These are phyloP conservation scores for Parmales sp. DNA, from an alignment of 108 stramenopile genomes.

Conservation along the genomic window DNA sequence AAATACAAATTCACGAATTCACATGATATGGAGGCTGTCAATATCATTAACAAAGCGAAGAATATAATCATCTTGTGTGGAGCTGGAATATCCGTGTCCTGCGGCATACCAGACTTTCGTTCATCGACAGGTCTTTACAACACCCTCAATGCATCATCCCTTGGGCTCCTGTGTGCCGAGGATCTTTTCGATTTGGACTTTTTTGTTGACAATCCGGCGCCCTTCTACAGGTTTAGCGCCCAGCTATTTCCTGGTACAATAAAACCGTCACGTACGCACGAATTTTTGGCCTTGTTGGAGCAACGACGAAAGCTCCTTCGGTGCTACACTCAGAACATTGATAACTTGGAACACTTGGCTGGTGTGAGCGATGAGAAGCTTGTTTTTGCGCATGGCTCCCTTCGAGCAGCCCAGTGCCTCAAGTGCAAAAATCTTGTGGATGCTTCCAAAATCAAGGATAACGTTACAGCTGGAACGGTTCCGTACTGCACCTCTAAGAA, in stretches of 20 bases:
- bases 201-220: constrained; percentile 24
- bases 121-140: constrained; percentile 63
- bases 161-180: constrained; percentile 30
- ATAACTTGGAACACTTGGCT: constrained; percentile 26
- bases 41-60: constrained; percentile 20
- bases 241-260: constrained; percentile 18
- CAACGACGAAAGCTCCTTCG: constrained; percentile 20
- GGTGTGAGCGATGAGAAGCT: constrained; percentile 24
- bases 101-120: constrained; percentile 91
- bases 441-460: neutral
- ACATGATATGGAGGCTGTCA: neutral
- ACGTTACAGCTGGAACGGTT: neutral
- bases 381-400: constrained; percentile 33
- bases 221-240: constrained; percentile 24
- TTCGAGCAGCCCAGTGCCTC: constrained; percentile 1
- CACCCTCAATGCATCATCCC: constrained; percentile 18
- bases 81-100: constrained; percentile 58
- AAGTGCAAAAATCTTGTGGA: neutral
- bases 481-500: too few species aligned
- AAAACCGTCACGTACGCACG: constrained; percentile 25
- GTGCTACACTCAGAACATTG: constrained; percentile 37
- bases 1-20: neutral
- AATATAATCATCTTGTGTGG: constrained; percentile 30
- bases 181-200: constrained; percentile 29
- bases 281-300: constrained; percentile 22